Percentiles rank a stretch among this genome's conserved stretches.
Evolutionary conservation across 495 filamentous ascomycete species (phyloP).

Genomic region (Trichoderma orchidacearum): DNA sequence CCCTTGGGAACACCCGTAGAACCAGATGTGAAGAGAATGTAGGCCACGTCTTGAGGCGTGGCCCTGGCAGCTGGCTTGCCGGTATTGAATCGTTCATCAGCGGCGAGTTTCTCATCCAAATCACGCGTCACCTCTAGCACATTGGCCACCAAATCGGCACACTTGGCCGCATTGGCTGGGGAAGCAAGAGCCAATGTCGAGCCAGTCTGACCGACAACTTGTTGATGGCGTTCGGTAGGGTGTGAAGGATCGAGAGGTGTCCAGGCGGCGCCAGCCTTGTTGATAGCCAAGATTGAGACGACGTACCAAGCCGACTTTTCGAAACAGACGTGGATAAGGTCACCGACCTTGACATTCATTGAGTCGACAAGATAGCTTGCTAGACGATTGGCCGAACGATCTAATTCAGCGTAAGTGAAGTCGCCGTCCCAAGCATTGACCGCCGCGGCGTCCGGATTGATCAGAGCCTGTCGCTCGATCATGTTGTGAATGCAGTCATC

Average conservation of each 20-base stretch:
- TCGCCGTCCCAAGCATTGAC: constrained; percentile 23
- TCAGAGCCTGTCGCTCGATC: not conserved
- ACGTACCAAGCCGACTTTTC: not conserved
- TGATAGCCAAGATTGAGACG: not conserved
- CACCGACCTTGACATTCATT: not conserved
- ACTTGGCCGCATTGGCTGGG: not conserved
- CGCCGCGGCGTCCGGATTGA: constrained; percentile 5
- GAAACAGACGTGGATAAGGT: not conserved
- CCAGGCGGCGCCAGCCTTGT: constrained; percentile 1
- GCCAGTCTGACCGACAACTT: not conserved
- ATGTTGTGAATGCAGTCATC: not conserved
- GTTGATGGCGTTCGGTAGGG: not conserved
- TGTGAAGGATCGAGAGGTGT: not conserved
- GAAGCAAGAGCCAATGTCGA: not conserved
- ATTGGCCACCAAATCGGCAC: not conserved
- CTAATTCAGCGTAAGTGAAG: constrained; percentile 15
- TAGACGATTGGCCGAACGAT: not conserved
- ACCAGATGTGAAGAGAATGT: constrained; percentile 13
- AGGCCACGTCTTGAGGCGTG: constrained; percentile 9
- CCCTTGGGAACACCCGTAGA: constrained; percentile 16
- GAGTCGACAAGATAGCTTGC: not conserved
- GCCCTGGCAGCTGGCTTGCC: constrained; percentile 11
- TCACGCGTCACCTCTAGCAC: not conserved
- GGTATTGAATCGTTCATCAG: not conserved
- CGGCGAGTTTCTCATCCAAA: not conserved